phyloP scores from a whole-genome alignment of 1,284 basidiomycete genomes.

The Porogramme epimiltina region DNA sequence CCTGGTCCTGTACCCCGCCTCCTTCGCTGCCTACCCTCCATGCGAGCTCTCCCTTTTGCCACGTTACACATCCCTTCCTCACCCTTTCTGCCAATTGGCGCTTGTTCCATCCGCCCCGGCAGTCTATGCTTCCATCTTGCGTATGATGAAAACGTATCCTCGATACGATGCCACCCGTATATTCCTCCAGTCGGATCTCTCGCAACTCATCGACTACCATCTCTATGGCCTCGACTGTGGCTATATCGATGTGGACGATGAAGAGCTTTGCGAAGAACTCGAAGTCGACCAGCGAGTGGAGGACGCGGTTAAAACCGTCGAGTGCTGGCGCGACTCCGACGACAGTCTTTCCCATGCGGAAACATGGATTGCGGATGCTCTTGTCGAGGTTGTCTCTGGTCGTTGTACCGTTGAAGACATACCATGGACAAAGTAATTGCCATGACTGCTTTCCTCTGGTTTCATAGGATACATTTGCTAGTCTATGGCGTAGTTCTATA shows the following conservation, averaged over 20 bases:
- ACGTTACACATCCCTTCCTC: slow-evolving; percentile 3
- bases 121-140: slow-evolving; percentile 31
- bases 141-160: slow-evolving; percentile 31
- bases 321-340: slow-evolving; percentile 24
- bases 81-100: slow-evolving; percentile 14
- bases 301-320: slow-evolving; percentile 23
- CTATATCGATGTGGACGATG: slow-evolving; percentile 20
- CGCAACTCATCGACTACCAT: slow-evolving; percentile 33
- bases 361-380: slow-evolving; percentile 30
- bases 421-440: neutral
- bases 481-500: too few relatives aligned
- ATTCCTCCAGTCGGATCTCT: slow-evolving; percentile 30
- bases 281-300: slow-evolving; percentile 25
- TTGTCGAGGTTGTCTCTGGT: slow-evolving; percentile 26
- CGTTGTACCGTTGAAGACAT: slow-evolving; percentile 11
- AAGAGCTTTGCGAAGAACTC: slow-evolving; percentile 22
- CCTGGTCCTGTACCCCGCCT: slow-evolving; percentile 29
- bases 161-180: slow-evolving; percentile 20
- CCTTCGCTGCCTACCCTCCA: slow-evolving; percentile 25
- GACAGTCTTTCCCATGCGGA: slow-evolving; percentile 26
- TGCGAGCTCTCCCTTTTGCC: slow-evolving; percentile 24
- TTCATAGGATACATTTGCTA: too few relatives aligned
- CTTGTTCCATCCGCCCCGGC: slow-evolving; percentile 29
- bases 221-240: slow-evolving; percentile 24
- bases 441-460: too few relatives aligned